phyloP scores from a whole-genome alignment of 2,329 filamentous ascomycete genomes.

The Curvularia hawaiiensis region DNA sequence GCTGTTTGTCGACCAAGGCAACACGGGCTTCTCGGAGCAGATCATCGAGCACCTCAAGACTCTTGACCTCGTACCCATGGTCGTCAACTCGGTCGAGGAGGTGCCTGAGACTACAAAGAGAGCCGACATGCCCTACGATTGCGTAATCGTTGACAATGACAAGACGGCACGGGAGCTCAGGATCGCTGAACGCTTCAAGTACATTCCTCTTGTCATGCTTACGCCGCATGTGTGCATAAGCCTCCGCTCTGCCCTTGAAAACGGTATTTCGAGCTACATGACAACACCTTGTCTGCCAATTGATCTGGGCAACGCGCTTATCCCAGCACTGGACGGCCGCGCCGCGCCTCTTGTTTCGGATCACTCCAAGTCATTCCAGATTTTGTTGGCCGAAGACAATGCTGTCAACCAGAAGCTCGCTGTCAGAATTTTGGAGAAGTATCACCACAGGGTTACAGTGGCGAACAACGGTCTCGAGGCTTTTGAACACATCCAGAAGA shows the following conservation, averaged over 20 bases:
- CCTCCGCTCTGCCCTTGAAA: constrained; percentile 89
- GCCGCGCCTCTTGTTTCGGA: constrained; percentile 91
- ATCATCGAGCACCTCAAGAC: constrained; percentile 78
- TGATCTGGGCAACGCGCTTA: constrained; percentile 93
- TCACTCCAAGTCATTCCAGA: constrained; percentile 94
- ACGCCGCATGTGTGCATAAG: constrained; percentile 89
- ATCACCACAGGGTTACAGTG: constrained; percentile 89
- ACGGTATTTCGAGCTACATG: constrained; percentile 99
- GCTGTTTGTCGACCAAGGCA: constrained; percentile 90
- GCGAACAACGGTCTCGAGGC: constrained; percentile 95
- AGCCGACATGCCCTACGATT: constrained; percentile 75
- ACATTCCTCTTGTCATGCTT: constrained; percentile 91
- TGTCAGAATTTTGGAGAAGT: constrained; percentile 96
- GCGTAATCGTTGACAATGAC: constrained; percentile 93
- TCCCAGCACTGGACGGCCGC: constrained; percentile 90
- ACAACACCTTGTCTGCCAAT: constrained; percentile 94
- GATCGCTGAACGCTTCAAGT: constrained; percentile 94
- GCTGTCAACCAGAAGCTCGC: constrained; percentile 95
- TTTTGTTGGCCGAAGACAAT: constrained; percentile 95
- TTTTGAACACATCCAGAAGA: constrained; percentile 87
- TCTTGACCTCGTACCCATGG: constrained; percentile 79
- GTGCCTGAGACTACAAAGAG: constrained; percentile 60
- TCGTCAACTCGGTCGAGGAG: constrained; percentile 78
- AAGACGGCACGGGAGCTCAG: constrained; percentile 85
- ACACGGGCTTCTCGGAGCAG: constrained; percentile 75